Conservation (phyloP, 305 asterid genomes). For the Solanum hybrid region DNA sequence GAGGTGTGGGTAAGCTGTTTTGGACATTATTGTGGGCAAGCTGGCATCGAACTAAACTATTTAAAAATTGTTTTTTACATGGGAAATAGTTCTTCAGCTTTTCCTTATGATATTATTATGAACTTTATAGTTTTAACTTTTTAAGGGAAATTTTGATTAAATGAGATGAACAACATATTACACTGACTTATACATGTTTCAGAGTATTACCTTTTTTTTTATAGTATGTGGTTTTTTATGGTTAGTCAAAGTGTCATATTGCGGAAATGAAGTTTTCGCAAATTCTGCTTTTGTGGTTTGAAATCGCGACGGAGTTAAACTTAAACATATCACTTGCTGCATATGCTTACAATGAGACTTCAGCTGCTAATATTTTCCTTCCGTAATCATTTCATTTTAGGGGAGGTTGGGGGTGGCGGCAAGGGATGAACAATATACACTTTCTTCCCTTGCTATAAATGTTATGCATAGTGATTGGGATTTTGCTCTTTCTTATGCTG, state of each 20-base stretch:
- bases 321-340: neutral
- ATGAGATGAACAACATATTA: neutral
- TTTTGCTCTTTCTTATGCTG: constrained; percentile 21
- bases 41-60: neutral
- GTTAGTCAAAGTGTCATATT: neutral
- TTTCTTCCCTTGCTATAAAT: neutral
- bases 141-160: neutral
- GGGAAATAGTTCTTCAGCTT: neutral
- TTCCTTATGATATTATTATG: neutral
- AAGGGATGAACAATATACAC: neutral
- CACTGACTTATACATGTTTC: neutral
- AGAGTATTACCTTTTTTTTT: neutral
- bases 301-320: neutral
- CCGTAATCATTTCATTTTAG: neutral
- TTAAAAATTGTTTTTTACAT: neutral
- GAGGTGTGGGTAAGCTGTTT: neutral
- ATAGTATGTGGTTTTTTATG: neutral
- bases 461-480: neutral
- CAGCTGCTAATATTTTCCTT: neutral
- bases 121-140: neutral
- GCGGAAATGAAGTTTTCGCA: neutral
- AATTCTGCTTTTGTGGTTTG: neutral
- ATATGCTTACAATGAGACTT: neutral
- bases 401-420: neutral
- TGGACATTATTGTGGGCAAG: neutral